Evolutionary conservation across 2,329 filamentous ascomycete species (phyloP), one percentile per base, ranked within the genome.

Genomic region (Aspergillus ustus): DNA sequence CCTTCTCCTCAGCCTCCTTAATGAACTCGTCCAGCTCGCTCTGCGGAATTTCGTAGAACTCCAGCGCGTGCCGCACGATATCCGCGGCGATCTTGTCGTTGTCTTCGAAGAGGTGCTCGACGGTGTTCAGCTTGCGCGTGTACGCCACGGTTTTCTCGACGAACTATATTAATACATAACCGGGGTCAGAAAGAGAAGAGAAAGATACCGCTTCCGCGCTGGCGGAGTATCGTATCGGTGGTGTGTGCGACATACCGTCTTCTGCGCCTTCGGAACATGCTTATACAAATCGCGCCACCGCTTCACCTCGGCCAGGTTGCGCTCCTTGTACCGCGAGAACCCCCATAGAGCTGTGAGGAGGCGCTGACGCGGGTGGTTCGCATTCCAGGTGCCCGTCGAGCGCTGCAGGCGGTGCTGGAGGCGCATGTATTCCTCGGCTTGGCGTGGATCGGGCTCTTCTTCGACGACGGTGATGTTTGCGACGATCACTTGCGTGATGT

Each of bases 141-240:
- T 87, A 89, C 51, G 84, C 78, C 45, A 88, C 71, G 1, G 81
- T 75, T n/a, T 83, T 81, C 63, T 88, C 85, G 2, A 89, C 80
- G 83, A 7, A 88, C 80, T 83, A 25, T 3, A 37, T 40, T 40
- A 15, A 7, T n/a, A n/a, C n/a, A 40, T 29, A 52, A 15, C 6
- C 15, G 5, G 15, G 34, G 25, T 25, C 25, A 25, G 25, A 25
- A 25, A 25, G n/a, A n/a, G n/a, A n/a, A n/a, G n/a, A n/a, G n/a
- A n/a, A n/a, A n/a, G n/a, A n/a, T n/a, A n/a, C n/a, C n/a, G n/a
- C n/a, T n/a, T n/a, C n/a, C n/a, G n/a, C n/a, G n/a, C n/a, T n/a
- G n/a, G n/a, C n/a, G n/a, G n/a, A n/a, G n/a, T n/a, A n/a, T n/a
- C n/a, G n/a, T n/a, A n/a, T n/a, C n/a, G n/a, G n/a, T 11, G 34